phyloP scores from a whole-genome alignment of 768 basidiomycete species.

The Macrolepiota dolichaula region DNA sequence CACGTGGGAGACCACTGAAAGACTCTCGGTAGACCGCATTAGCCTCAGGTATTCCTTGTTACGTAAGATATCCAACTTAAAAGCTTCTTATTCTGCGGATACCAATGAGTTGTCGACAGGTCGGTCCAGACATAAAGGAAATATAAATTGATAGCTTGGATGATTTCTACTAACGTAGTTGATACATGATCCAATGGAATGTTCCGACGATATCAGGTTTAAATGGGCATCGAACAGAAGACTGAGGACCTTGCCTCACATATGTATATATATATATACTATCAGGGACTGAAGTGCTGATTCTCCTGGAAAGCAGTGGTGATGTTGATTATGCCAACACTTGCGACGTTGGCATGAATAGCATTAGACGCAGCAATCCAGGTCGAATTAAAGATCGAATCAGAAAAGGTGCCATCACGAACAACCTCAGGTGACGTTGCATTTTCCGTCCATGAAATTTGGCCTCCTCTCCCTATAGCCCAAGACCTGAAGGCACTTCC shows the following conservation, averaged over 20 bases:
- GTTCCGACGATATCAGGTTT: not conserved
- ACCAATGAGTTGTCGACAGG: too few species aligned
- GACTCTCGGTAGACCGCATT: not conserved
- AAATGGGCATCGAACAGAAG: too few species aligned
- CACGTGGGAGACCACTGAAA: slow-evolving; percentile 4
- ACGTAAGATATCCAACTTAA: not conserved
- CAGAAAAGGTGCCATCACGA: slow-evolving; percentile 42
- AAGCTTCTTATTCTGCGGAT: not conserved
- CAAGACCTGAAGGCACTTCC: slow-evolving; percentile 49
- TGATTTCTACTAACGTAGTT: not conserved
- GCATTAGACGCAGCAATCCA: slow-evolving; percentile 45
- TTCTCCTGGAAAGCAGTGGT: slow-evolving; percentile 35
- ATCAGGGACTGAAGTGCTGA: slow-evolving; percentile 27
- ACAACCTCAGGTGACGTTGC: slow-evolving; percentile 48
- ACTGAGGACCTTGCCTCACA: not conserved
- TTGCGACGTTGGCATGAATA: slow-evolving; percentile 25
- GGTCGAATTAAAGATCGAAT: slow-evolving; percentile 41
- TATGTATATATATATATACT: slow-evolving; percentile 17
- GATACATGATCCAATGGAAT: slow-evolving; percentile 7
- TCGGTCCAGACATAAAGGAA: not conserved
- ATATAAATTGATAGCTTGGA: not conserved
- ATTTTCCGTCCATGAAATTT: slow-evolving; percentile 51
- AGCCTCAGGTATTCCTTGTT: not conserved
- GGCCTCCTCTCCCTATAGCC: slow-evolving; percentile 40
- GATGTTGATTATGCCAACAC: slow-evolving; percentile 39